Base-by-base conservation (phyloP, 331 rosid genomes). In the Pyrus hybrid region DNA sequence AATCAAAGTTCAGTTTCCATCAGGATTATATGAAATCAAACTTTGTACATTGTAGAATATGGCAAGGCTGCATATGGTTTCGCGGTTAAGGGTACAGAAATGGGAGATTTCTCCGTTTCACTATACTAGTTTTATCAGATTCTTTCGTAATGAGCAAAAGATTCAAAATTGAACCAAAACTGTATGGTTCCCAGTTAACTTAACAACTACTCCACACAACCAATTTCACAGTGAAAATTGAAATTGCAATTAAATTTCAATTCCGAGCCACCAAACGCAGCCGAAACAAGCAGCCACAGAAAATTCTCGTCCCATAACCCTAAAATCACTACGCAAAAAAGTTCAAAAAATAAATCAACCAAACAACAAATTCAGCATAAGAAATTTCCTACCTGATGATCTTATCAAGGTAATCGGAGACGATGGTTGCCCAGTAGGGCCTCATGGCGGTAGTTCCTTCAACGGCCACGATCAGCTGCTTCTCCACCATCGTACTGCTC, bases 381-480 rank as follows among this genome's bases (percentile, higher is more conserved):
- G 35, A 25, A 51, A 54, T 30, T 26, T 6, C 58, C 17, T 21
- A 93, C 98, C 98, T 90, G 79, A 90, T 81, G 58, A 91, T 81
- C 86, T 94, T 94, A 2, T 92, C 96, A 5, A 94, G 85, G 85
- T 94, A 94, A 81, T 94, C 99, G 65, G 79, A 57, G 54, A 79
- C 79, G 75, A 90, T 18, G 51, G 87, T 78, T 13, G 78, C 75
- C 99, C 97, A 94, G 71, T 82, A 89, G n/a, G 95, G 96, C 1
- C 99, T 97, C 93, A 94, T 84, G 30, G 97, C 97, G 6, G 96
- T 96, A 20, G 97, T 94, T 66, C 91, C 87, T 83, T 94, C 99
- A 4, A 92, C 99, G 29, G 54, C 96, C 6, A 94, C 81, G 82
- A 90, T 90, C 81, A 94, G 79, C 83, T 87, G 97, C 86, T 85